Base-by-base conservation (phyloP, 2,329 filamentous ascomycete species). In the Diaporthe citrichinensis region DNA sequence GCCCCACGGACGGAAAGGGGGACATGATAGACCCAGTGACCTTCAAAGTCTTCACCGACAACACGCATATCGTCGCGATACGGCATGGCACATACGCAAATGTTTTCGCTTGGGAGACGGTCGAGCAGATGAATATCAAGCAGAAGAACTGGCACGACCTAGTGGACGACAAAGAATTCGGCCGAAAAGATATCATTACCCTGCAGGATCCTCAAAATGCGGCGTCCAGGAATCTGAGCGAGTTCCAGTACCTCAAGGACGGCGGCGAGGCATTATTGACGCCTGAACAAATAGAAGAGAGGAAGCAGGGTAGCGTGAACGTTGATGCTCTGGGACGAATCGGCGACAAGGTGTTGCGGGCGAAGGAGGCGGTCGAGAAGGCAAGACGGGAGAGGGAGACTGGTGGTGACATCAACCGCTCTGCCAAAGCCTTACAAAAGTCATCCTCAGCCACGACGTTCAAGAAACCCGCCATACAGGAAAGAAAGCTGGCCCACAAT, bases 1-100 rank as follows among this genome's bases (percentile, higher is more conserved):
- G 85, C 3, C 78, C 85, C 17, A 86, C 86, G 77, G 89, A 91
- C 77, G 89, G 87, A 23, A 88, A 89, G 76, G 94, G 92, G 72
- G 97, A 98, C 80, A 94, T 97, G 81, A 95, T 98, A 78, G 97
- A 99, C 81, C 97, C 97, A 0, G 96, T 99, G 62, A 98, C 96
- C 0, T 98, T 94, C 88, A 99, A 99, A 84, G 94, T 98, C 57
- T 95, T 99, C 81, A 99, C 97, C 62, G 95, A 99, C 83, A 98
- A 98, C 84, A 98, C 97, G 5, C 97, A 98, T 84, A 95, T 99
- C 75, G 95, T 98, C 61, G 96, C 96, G 23, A 89, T 99, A 78
- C 90, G 92, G 74, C 92, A 94, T 84, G 92, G 91, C 73, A 94
- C 89, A 73, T 96, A 96, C 75, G 96, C 96, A 68, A 99, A 99